These are phyloP conservation scores for Tolypocladium nubicola DNA, from an alignment of 2,329 filamentous ascomycete species.

Conservation along the genomic window DNA sequence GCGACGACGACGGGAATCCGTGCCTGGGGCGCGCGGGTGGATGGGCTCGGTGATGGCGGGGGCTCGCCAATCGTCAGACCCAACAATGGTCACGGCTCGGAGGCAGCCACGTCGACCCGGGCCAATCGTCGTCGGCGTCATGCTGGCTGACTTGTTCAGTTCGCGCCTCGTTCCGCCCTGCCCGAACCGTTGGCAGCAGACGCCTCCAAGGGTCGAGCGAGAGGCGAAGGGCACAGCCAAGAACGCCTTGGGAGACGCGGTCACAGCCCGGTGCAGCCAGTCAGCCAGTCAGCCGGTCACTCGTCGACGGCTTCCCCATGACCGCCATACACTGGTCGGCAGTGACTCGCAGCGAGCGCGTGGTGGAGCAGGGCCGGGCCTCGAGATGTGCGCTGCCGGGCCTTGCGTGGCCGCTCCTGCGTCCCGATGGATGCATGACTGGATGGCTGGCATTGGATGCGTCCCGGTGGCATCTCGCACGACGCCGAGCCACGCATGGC, in stretches of 20 bases:
- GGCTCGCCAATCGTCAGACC: background rate
- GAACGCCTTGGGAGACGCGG: background rate
- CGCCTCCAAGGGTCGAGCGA: background rate
- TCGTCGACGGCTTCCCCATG: background rate
- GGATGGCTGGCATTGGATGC: background rate
- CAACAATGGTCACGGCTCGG: background rate
- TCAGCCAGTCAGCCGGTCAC: background rate
- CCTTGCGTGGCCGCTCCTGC: background rate
- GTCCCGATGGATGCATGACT: background rate
- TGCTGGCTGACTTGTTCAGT: background rate
- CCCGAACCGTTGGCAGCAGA: conserved; percentile 1
- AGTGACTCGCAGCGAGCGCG: background rate
- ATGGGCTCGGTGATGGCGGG: too few relatives aligned
- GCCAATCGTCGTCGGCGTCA: conserved; percentile 6
- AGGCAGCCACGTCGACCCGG: background rate
- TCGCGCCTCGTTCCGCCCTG: conserved; percentile 2
- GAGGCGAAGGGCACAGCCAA: too few relatives aligned
- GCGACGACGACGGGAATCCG: too few relatives aligned
- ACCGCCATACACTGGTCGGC: background rate
- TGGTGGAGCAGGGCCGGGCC: background rate
- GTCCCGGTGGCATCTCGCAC: background rate
- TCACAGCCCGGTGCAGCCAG: background rate
- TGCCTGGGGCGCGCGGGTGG: too few relatives aligned
- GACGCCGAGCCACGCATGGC: conserved; percentile 1
- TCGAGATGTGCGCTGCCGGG: background rate